Percentiles rank a stretch among this genome's conserved stretches.
phyloP scores from a whole-genome alignment of 2,329 filamentous ascomycete species.

The Arthroderma sp. region DNA sequence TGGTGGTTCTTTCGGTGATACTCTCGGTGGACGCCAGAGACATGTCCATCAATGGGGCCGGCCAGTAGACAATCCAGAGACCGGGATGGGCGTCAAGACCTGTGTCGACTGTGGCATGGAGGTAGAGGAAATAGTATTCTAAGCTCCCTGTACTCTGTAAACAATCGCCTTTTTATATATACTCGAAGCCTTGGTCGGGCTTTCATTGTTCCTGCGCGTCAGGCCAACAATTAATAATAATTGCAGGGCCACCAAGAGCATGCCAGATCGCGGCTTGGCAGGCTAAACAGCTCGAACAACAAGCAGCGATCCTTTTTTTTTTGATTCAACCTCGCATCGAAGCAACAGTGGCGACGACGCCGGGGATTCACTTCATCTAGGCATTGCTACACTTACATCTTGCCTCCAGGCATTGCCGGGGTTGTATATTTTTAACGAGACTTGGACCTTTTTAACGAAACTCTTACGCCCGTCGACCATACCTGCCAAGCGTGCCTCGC shows the following conservation, averaged over 20 bases:
- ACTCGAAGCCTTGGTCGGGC: no score
- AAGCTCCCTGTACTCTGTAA: neutral
- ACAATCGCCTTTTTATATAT: no score
- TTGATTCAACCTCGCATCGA: neutral
- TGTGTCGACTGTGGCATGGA: constrained; percentile 57
- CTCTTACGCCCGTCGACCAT: neutral
- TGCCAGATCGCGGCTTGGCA: constrained; percentile 4
- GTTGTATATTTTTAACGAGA: neutral
- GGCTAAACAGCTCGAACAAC: constrained; percentile 6
- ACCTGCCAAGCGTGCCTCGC: constrained; percentile 1
- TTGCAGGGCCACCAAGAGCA: neutral
- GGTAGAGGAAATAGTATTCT: constrained; percentile 52
- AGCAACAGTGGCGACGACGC: neutral
- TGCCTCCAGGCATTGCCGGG: neutral
- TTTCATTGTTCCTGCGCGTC: neutral
- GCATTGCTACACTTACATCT: neutral
- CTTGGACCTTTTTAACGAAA: neutral
- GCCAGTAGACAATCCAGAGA: constrained; percentile 46
- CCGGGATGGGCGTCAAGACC: constrained; percentile 54
- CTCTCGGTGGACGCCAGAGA: constrained; percentile 52
- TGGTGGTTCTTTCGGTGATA: constrained; percentile 60
- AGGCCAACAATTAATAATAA: neutral
- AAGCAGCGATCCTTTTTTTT: constrained; percentile 6
- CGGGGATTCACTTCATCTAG: neutral
- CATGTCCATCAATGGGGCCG: constrained; percentile 83